A percentile compares a stretch with the other conserved stretches of the same genome.
phyloP scores from a whole-genome alignment of 148 eudicot species.

The Simmondsia chinensis region DNA sequence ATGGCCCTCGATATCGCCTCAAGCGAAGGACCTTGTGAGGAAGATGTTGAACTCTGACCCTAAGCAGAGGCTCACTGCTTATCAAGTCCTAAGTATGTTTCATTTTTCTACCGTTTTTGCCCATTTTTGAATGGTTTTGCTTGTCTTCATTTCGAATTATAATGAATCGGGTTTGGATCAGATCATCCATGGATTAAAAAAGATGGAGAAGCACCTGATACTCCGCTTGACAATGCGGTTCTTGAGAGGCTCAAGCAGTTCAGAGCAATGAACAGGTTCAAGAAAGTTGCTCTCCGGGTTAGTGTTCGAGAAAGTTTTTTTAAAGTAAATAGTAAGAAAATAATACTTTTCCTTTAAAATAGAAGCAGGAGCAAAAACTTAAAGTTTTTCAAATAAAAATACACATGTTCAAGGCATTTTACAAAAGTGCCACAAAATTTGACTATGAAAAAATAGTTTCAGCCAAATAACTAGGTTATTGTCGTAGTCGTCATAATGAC shows the following conservation, averaged over 20 bases:
- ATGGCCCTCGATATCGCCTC: constrained; percentile 83
- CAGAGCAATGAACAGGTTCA: constrained; percentile 61
- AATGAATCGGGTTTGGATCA: constrained; percentile 5
- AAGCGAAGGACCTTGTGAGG: constrained; percentile 87
- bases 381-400: no score
- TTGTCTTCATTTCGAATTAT: constrained; percentile 4
- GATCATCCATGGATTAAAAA: constrained; percentile 97
- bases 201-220: constrained; percentile 60
- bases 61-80: constrained; percentile 80
- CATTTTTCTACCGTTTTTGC: not conserved
- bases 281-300: constrained; percentile 64
- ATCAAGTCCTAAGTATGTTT: constrained; percentile 74
- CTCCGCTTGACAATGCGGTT: constrained; percentile 59
- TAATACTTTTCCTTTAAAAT: no score
- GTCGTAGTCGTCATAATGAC: no score
- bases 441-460: no score
- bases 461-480: no score
- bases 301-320: no score
- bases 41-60: constrained; percentile 87
- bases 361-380: no score
- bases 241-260: constrained; percentile 49
- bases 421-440: no score
- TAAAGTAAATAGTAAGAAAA: no score
- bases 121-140: not conserved
- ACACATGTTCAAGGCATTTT: no score